phyloP scores from a whole-genome alignment of 345 rosid species.

The Cardamine resedifolia region DNA sequence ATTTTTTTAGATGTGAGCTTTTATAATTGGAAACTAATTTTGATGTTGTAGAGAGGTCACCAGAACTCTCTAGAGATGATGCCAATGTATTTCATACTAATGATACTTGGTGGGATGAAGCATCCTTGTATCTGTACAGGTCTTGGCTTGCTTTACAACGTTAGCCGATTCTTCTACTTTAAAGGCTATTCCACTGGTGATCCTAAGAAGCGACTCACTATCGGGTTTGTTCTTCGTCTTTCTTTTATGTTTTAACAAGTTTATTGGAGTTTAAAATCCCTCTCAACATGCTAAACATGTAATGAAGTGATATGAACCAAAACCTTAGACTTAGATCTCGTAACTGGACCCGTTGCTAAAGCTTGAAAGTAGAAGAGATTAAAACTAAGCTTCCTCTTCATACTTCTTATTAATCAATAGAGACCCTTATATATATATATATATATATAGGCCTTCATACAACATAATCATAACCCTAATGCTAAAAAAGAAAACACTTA shows the following conservation, averaged over 20 bases:
- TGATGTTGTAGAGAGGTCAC: slow-evolving; percentile 63
- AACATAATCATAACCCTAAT: too few species aligned
- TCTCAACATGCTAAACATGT: neutral
- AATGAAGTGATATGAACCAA: too few species aligned
- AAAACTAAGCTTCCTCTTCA: too few species aligned
- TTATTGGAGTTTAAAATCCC: neutral
- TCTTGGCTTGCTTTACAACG: slow-evolving; percentile 51
- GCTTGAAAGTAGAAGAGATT: too few species aligned
- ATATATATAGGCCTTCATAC: too few species aligned
- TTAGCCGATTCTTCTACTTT: slow-evolving; percentile 78
- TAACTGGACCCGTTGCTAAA: too few species aligned
- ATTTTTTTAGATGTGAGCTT: neutral
- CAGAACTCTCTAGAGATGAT: slow-evolving; percentile 87
- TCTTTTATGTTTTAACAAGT: neutral
- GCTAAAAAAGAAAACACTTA: too few species aligned
- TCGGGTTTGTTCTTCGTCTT: slow-evolving; percentile 53
- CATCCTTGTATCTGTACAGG: slow-evolving; percentile 63
- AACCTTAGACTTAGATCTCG: too few species aligned
- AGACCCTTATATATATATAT: too few species aligned
- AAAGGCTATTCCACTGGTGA: slow-evolving; percentile 83
- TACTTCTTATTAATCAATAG: too few species aligned
- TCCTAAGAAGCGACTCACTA: slow-evolving; percentile 68
- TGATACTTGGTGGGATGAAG: slow-evolving; percentile 73
- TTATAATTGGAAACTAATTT: neutral
- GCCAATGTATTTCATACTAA: slow-evolving; percentile 72